Base-by-base conservation (phyloP, 116 monocot species). In the Papilionanthe hybrid region DNA sequence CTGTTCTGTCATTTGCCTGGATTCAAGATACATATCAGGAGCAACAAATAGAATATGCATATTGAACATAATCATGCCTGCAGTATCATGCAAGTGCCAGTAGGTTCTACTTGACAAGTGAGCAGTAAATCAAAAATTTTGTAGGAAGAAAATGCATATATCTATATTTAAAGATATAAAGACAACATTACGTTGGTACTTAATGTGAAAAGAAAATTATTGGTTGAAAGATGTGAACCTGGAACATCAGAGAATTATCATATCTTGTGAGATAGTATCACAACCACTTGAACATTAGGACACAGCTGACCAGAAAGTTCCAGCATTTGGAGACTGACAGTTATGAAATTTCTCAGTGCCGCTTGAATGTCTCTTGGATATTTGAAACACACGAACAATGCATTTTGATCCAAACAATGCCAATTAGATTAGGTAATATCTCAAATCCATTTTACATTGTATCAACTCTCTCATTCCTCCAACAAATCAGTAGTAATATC, bases 1-100 rank as follows among this genome's bases (percentile, higher is more conserved):
- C 95, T 75, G 68, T 78, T 87, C 95, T 99, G 60, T 99, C 99
- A 95, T 87, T 93, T 45, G 80, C 95, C 99, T 99, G 86, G 23
- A 82, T 80, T 79, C 72, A 81, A 78, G 8, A 72, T 53, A 74
- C 12, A 75, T 27, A 43, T 73, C 63, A 63, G 63, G 37, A 37
- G 32, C 15, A 69, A 37, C 32, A 37, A 69, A 69, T 27, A 30
- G 27, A 69, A 30, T 69, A 13, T 37, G 37, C 6, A 18, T 69
- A 32, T 30, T 69, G 69, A 69, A 32, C 69, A 69, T 63, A 63
- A 32, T 13, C 32, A 69, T 15, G 5, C 37, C 37, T 13, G 32
- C 29, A 69, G 15, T 30, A 69, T 37, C 37, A 37, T 69, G 69
- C 32, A 65, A 65, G 22, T 65, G 65, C 65, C 0, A 22, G 27